Evolutionary conservation across 345 rosid genomes (phyloP).

Genomic region (Bruguiera gymnorhiza): DNA sequence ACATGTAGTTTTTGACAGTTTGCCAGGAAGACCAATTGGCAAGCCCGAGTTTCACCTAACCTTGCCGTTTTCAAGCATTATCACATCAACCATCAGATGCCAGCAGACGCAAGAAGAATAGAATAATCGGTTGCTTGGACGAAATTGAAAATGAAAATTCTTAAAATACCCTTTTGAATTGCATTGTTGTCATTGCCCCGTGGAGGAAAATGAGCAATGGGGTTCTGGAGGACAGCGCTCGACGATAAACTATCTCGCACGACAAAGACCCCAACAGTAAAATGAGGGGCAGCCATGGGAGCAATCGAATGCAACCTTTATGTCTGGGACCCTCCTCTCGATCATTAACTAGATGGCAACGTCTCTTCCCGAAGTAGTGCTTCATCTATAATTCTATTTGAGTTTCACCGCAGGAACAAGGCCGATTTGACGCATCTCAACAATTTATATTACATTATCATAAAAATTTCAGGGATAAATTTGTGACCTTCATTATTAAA

Average conservation of each 20-base stretch:
- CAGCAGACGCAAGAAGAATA: background rate
- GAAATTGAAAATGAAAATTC: too few relatives aligned
- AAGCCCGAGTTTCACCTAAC: background rate
- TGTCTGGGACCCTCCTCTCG: background rate
- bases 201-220: background rate
- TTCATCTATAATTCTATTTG: too few relatives aligned
- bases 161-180: too few relatives aligned
- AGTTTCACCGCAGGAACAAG: too few relatives aligned
- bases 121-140: background rate
- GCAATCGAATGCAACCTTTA: background rate
- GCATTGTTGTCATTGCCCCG: background rate
- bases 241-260: background rate
- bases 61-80: too few relatives aligned
- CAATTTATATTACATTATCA: too few relatives aligned
- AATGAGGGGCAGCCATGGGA: background rate
- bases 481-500: too few relatives aligned
- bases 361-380: background rate
- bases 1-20: background rate
- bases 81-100: too few relatives aligned
- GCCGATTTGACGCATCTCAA: too few relatives aligned
- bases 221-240: background rate
- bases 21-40: background rate
- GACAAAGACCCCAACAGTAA: background rate
- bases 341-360: background rate
- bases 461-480: too few relatives aligned